Evolutionary conservation across 139 green algal species (phyloP), one percentile per base, ranked within the genome.

Genomic region (Protoeuglena noctilucae): DNA sequence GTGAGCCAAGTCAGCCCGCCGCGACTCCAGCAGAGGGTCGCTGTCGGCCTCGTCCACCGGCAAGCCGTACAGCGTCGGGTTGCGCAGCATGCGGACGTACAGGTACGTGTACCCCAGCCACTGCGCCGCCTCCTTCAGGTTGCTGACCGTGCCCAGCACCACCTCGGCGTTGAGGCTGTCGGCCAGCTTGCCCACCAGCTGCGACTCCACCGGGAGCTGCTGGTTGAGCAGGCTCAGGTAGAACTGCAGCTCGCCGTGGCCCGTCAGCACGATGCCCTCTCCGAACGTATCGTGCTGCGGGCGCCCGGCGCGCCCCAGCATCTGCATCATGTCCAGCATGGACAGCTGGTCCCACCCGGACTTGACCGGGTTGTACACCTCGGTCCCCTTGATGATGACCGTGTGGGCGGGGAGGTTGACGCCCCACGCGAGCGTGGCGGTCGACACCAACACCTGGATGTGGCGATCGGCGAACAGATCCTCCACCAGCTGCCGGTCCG

Each of bases 311-410:
- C 90, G 80, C 14, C 90, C 90, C 71, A 98, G 82, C 90, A 98
- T 98, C 75, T 98, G 90, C 90, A 97, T 96, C 30, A 97, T 79
- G 67, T 98, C 90, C 75, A 94, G 79, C 4, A 81, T 78, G 43
- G 64, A 79, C 48, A 98, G 76, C 74, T 98, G 88, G 53, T 72
- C 74, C 90, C 90, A 98, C 1, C 58, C 74, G 24, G 68, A 67
- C 70, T 94, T 94, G 40, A 84, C 82, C 0, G 89, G 87, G 72
- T 93, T 93, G 82, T 96, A 97, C 30, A 72, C 56, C 66, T 79
- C 69, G 4, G 90, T 98, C 62, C 90, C 90, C 71, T 98, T 98
- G 83, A 98, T 97, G 70, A 98, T 93, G 54, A 98, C 90, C 3
- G 82, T 96, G 74, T 98, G 90, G 0, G 90, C 90, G 4, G 90